Evolutionary conservation across 2,329 filamentous ascomycete genomes (phyloP).

Genomic region (Neospermospora avenae): DNA sequence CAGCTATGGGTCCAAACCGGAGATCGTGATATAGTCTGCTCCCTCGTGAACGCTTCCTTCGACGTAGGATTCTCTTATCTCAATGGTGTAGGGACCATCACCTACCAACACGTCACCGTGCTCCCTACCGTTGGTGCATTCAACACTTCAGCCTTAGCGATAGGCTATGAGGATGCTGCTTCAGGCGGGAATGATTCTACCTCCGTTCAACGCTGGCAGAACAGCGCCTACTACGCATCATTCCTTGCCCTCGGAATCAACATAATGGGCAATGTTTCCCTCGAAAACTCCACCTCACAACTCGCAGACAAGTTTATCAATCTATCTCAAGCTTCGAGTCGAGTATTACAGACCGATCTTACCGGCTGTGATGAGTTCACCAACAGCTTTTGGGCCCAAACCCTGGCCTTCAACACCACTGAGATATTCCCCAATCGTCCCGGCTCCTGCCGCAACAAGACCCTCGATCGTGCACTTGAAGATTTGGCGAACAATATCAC

Average conservation of each 20-base stretch:
- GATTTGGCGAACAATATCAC: slow-evolving; percentile 27
- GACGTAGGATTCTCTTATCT: slow-evolving; percentile 15
- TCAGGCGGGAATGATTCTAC: not conserved
- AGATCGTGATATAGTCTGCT: slow-evolving; percentile 11
- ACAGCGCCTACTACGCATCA: not conserved
- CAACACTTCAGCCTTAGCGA: not conserved
- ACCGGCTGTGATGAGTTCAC: not conserved
- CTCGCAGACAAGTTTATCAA: not conserved
- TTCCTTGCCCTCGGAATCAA: not conserved
- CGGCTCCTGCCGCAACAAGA: slow-evolving; percentile 24
- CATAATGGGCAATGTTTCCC: not conserved
- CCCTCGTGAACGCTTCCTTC: slow-evolving; percentile 18
- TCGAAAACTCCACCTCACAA: not conserved
- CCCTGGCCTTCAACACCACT: not conserved
- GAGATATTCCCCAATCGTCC: slow-evolving; percentile 1
- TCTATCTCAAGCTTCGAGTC: not conserved
- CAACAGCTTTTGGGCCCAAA: not conserved
- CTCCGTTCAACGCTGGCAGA: not conserved
- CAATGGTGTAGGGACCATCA: not conserved
- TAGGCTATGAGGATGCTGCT: not conserved
- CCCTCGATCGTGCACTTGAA: slow-evolving; percentile 17
- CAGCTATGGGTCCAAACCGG: slow-evolving; percentile 19
- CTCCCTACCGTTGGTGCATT: not conserved
- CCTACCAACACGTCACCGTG: not conserved
- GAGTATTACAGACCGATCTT: not conserved